Evolutionary conservation across 2,329 filamentous ascomycete species (phyloP), one percentile per base, ranked within the genome.

Genomic region (Iodosphaeria phyllophila): DNA sequence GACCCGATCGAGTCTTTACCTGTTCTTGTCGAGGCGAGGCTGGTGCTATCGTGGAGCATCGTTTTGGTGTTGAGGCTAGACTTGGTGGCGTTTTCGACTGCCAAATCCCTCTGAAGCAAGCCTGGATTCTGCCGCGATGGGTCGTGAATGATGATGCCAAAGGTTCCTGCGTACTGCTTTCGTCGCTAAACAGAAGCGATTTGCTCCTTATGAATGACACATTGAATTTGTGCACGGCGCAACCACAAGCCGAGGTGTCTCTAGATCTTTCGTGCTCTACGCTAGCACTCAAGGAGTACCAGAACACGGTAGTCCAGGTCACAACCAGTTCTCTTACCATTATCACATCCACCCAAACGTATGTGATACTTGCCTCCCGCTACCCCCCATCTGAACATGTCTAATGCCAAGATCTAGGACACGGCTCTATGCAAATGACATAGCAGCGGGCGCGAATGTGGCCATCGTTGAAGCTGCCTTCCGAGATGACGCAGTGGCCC

Each of bases 11-110:
- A 13, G 41, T 83, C 9, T 82, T 77, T 45, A 63, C 65, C 13
- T 73, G 70, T 21, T 72, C 71, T 12, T 71, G 74, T 1, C 65
- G 66, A 34, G 70, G 70, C 1, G 47, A 51, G 2, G 60, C 58
- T 16, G 75, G 75, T 7, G 60, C 63, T 6, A 52, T 86, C 13
- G 65, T 67, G 3, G 75, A 86, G 39, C 56, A 79, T 32, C 64
- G 75, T 32, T 58, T 69, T 43, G 78, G 79, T 4, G 50, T 79
- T 15, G 67, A 76, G 38, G 78, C 74, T 11, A 67, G 63, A 28
- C 66, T 79, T 34, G 68, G 64, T 2, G 38, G 68, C 5, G 61
- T 69, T 13, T 50, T 70, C 8, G 58, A 64, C 13, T 60, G 56
- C 21, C 50, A 48, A 6, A 49, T 51, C 5, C 51, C 54, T 2